Percentiles rank a stretch among this genome's conserved stretches.
Conservation (phyloP, 805 yeast species). For the Starmerella khaoyaiensis region DNA sequence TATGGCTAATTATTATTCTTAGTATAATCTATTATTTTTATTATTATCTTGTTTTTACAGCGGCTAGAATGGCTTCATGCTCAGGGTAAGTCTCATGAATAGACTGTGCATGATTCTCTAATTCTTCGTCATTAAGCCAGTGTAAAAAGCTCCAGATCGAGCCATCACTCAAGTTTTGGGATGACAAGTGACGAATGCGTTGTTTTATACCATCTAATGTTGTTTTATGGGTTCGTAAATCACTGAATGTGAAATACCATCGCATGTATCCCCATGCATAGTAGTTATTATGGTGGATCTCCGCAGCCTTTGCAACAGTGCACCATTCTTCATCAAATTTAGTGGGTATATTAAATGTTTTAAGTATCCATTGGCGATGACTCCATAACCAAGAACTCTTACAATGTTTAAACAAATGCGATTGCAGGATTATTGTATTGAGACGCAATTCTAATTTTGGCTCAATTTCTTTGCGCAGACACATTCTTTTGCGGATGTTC, state of each 20-base stretch:
- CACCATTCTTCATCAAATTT: conserved; percentile 21
- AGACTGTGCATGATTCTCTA: conserved; percentile 7
- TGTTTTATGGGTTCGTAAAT: conserved; percentile 10
- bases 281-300: conserved; percentile 36
- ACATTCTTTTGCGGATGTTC: conserved; percentile 22
- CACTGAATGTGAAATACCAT: conserved; percentile 9
- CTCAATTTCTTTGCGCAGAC: conserved; percentile 6
- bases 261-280: conserved; percentile 34
- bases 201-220: neutral
- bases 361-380: conserved; percentile 27
- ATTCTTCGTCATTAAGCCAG: conserved; percentile 6
- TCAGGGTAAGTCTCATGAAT: conserved; percentile 10
- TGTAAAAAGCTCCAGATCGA: conserved; percentile 27
- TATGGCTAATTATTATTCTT: neutral
- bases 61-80: conserved; percentile 17
- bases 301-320: conserved; percentile 29
- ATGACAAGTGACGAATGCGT: conserved; percentile 10
- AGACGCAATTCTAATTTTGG: conserved; percentile 22
- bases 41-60: neutral
- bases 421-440: conserved; percentile 23
- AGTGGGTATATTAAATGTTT: neutral
- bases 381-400: conserved; percentile 32
- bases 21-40: too few species aligned
- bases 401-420: conserved; percentile 29
- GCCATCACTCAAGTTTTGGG: conserved; percentile 24